Base-by-base conservation (phyloP, 2,329 filamentous ascomycete species). In the Macrophomina phaseolina region DNA sequence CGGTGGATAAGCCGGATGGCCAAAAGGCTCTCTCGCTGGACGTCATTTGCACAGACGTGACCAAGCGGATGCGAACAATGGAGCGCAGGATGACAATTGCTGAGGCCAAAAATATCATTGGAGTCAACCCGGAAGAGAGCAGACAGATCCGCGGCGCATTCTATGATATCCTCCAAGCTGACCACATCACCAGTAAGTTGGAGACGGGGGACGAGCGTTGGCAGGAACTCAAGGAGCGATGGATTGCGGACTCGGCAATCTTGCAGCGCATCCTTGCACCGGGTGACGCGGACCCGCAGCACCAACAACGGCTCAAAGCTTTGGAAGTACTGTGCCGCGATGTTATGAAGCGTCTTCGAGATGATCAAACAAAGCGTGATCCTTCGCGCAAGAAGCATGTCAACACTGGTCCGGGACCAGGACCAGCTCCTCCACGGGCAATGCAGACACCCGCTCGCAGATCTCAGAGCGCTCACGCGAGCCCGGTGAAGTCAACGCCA, bases 11-110 rank as follows among this genome's bases (percentile, higher is more conserved):
- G 38, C 73, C 73, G 52, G 72, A 73, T 45, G 42, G 42, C 23
- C 81, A 84, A 49, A 91, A 89, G 74, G 84, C 84, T 45, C 82
- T 92, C 53, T 91, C 91, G 0, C 81, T 96, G 5, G 92, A 96
- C 75, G 86, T 93, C 53, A 89, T 96, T 30, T 93, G 91, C 73
- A 90, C 87, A 34, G 91, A 94, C 78, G 90, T 94, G 36, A 94
- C 91, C 1, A 95, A 95, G 78, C 84, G 90, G 23, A 89, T 94
- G 82, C 87, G 92, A 72, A 87, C 81, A 12, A 75, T 87, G 67
- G 86, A 88, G 58, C 84, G 83, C 40, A 83, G 86, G n/a, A 89
- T 94, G 85, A 89, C 88, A 0, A 86, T 94, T 52, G 85, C 87
- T 1, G 89, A 93, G 67, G 91, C 91, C 4, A 94, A 93, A 76